phyloP scores from a whole-genome alignment of 73 alveolate species.

The Halteria grandinella region DNA sequence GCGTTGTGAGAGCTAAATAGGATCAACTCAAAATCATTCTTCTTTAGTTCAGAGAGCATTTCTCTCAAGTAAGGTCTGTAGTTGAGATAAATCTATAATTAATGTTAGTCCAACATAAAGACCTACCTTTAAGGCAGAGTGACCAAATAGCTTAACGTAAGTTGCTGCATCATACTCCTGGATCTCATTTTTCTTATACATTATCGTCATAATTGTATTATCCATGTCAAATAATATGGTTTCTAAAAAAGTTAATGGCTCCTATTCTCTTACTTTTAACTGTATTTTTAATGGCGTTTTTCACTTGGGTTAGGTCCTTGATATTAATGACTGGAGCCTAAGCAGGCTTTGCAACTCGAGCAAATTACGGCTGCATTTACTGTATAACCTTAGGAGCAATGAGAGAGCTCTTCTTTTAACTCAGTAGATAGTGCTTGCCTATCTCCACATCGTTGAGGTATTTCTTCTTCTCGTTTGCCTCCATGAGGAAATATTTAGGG shows the following conservation, averaged over 20 bases:
- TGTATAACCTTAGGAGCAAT: too few species aligned
- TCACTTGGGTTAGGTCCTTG: too few species aligned
- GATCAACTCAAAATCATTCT: conserved; percentile 39
- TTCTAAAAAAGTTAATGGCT: too few species aligned
- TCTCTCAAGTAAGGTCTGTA: conserved; percentile 40
- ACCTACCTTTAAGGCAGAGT: conserved; percentile 8
- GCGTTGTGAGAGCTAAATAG: neutral
- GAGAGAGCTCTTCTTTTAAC: too few species aligned
- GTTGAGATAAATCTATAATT: conserved; percentile 10
- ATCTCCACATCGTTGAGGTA: too few species aligned
- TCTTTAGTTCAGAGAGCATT: conserved; percentile 24
- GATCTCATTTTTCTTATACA: conserved; percentile 9
- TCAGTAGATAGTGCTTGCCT: too few species aligned
- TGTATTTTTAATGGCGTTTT: conserved; percentile 1
- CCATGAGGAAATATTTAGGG: too few species aligned
- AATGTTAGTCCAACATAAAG: neutral
- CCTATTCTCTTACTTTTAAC: conserved; percentile 34
- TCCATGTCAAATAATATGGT: conserved; percentile 35
- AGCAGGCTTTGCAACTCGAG: too few species aligned
- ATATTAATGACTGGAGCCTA: too few species aligned
- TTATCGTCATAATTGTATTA: neutral
- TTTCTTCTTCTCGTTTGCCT: too few species aligned
- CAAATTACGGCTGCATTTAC: too few species aligned
- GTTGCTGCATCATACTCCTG: conserved; percentile 47
- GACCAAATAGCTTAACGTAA: conserved; percentile 36